phyloP scores from a whole-genome alignment of 2,329 filamentous ascomycete genomes.

The Huntiella omanensis region DNA sequence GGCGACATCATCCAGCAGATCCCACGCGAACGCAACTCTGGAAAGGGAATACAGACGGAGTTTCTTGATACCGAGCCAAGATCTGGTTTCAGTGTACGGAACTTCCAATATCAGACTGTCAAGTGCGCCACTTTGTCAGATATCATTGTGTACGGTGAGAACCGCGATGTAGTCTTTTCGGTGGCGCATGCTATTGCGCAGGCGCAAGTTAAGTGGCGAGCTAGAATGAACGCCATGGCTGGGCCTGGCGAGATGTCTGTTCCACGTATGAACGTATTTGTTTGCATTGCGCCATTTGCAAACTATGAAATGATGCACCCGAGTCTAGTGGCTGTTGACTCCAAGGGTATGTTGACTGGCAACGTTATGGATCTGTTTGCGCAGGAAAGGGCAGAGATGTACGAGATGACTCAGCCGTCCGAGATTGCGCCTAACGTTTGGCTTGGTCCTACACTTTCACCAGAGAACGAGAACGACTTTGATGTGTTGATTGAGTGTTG shows the following conservation, averaged over 20 bases:
- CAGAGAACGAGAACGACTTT: slow-evolving; percentile 46
- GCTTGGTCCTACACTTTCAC: slow-evolving; percentile 63
- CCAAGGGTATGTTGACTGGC: slow-evolving; percentile 51
- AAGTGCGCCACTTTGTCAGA: slow-evolving; percentile 81
- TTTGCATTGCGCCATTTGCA: slow-evolving; percentile 44
- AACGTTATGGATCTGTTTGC: slow-evolving; percentile 74
- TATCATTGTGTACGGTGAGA: slow-evolving; percentile 77
- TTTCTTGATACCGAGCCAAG: slow-evolving; percentile 73
- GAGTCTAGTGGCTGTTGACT: slow-evolving; percentile 58
- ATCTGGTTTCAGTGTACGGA: slow-evolving; percentile 86
- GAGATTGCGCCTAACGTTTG: slow-evolving; percentile 83
- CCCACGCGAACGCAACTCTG: slow-evolving; percentile 29
- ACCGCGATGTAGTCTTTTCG: slow-evolving; percentile 39
- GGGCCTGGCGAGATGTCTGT: slow-evolving; percentile 24
- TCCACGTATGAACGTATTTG: slow-evolving; percentile 69
- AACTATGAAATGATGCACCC: slow-evolving; percentile 53
- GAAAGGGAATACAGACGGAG: slow-evolving; percentile 20
- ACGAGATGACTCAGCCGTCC: slow-evolving; percentile 72
- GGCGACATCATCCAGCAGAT: slow-evolving; percentile 22
- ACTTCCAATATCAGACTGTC: slow-evolving; percentile 88
- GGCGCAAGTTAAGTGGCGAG: slow-evolving; percentile 60
- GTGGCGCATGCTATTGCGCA: slow-evolving; percentile 50
- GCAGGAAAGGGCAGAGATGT: slow-evolving; percentile 84
- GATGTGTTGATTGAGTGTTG: slow-evolving; percentile 79
- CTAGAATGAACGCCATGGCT: slow-evolving; percentile 35